Percentiles rank a stretch among this genome's conserved stretches.
These are phyloP conservation scores for Ustulina deusta DNA, from an alignment of 2,329 filamentous ascomycete genomes.

Conservation along the genomic window DNA sequence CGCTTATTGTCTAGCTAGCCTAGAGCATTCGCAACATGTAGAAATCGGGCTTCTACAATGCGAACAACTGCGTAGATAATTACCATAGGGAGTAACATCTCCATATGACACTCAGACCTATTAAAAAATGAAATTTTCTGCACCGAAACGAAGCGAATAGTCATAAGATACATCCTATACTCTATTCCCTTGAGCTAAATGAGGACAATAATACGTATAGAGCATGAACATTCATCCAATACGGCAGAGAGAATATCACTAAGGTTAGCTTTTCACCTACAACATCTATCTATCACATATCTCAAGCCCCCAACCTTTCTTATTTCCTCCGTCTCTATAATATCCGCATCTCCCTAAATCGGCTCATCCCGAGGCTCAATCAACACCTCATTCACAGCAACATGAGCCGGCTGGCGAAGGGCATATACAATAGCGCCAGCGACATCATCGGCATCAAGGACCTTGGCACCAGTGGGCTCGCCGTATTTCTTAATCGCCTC, in stretches of 20 bases:
- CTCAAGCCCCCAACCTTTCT: too few relatives aligned
- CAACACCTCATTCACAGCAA: slow-evolving; percentile 83
- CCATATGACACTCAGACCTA: background rate
- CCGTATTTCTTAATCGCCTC: slow-evolving; percentile 85
- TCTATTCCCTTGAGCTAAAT: background rate
- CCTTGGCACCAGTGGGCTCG: slow-evolving; percentile 78
- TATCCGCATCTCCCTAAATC: slow-evolving; percentile 59
- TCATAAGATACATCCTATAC: background rate
- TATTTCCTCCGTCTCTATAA: background rate
- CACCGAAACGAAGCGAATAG: background rate
- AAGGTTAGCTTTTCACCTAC: background rate
- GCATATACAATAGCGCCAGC: slow-evolving; percentile 80
- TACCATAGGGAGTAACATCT: too few relatives aligned
- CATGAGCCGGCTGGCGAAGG: slow-evolving; percentile 78
- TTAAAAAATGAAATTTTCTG: background rate
- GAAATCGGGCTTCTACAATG: slow-evolving; percentile 6
- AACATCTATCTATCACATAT: background rate
- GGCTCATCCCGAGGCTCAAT: slow-evolving; percentile 83
- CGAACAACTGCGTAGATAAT: background rate
- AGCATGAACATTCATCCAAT: background rate
- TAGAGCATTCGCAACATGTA: slow-evolving; percentile 24
- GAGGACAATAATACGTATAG: background rate
- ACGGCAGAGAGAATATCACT: background rate
- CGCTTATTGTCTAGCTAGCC: slow-evolving; percentile 31
- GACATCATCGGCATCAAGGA: slow-evolving; percentile 79